Evolutionary conservation across 2,329 filamentous ascomycete genomes (phyloP).

Genomic region (Diaporthe sp.): DNA sequence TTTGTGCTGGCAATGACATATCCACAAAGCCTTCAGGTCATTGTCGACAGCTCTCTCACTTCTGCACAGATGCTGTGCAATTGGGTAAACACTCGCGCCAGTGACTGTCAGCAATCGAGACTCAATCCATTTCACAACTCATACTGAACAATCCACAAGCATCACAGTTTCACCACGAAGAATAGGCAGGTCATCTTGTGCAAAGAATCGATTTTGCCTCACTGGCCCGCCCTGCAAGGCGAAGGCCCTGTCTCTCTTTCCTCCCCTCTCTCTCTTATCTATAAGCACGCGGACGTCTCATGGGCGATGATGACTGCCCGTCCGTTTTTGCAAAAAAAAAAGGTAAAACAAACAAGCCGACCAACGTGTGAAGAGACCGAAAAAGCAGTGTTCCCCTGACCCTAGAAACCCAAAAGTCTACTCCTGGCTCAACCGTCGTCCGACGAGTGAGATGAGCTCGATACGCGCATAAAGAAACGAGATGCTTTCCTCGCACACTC

Average conservation of each 20-base stretch:
- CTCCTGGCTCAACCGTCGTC: conserved; percentile 14
- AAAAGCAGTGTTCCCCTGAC: background rate
- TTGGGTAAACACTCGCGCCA: background rate
- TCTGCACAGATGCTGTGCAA: too few relatives aligned
- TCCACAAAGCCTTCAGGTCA: background rate
- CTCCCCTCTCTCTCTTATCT: background rate
- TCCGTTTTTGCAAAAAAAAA: conserved; percentile 9
- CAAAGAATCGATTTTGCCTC: conserved; percentile 19
- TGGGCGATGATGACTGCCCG: background rate
- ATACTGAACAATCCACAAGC: background rate
- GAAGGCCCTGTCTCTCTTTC: background rate
- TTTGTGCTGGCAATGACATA: background rate
- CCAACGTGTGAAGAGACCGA: background rate
- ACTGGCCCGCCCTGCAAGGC: background rate
- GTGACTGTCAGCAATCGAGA: too few relatives aligned
- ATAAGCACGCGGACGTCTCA: background rate
- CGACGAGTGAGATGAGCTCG: background rate
- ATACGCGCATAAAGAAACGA: background rate
- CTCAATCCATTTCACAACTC: background rate
- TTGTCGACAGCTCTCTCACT: background rate
- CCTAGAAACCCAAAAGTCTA: background rate
- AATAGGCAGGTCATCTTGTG: background rate
- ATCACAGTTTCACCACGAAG: background rate
- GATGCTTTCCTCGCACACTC: background rate
- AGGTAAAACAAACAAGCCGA: conserved; percentile 12